Percentiles rank a stretch among this genome's conserved stretches.
Evolutionary conservation across 345 rosid species (phyloP).

Genomic region (Eucalyptus erythrocorys): DNA sequence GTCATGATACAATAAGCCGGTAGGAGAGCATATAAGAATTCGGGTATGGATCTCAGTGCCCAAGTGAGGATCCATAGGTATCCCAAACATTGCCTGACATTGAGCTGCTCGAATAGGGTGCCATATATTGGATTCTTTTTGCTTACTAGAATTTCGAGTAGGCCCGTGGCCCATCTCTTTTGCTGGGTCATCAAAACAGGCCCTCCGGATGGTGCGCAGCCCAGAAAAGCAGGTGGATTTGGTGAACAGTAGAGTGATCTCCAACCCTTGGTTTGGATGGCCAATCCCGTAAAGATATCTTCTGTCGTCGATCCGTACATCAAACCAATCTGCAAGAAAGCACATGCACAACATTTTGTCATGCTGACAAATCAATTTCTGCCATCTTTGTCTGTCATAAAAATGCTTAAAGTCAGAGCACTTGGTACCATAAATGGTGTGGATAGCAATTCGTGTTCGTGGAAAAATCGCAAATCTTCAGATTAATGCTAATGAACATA

Average conservation of each 20-base stretch:
- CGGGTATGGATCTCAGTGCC: constrained; percentile 38
- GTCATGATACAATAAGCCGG: constrained; percentile 57
- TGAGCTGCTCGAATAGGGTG: constrained; percentile 8
- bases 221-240: constrained; percentile 39
- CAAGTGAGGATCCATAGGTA: constrained; percentile 11
- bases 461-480: not conserved
- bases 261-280: constrained; percentile 22
- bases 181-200: constrained; percentile 30
- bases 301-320: constrained; percentile 47
- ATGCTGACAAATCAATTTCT: not conserved
- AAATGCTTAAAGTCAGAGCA: not conserved
- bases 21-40: constrained; percentile 33
- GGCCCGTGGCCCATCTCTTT: constrained; percentile 55
- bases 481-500: not conserved
- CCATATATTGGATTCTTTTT: constrained; percentile 17
- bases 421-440: not conserved
- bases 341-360: not conserved
- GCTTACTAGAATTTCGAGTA: constrained; percentile 34
- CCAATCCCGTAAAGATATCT: constrained; percentile 21
- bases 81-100: constrained; percentile 31
- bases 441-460: not conserved
- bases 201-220: constrained; percentile 31
- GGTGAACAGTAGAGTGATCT: constrained; percentile 1
- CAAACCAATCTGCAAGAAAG: constrained; percentile 31
- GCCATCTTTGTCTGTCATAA: not conserved